Conservation (phyloP, 345 rosid genomes). For the Turritis glabra region DNA sequence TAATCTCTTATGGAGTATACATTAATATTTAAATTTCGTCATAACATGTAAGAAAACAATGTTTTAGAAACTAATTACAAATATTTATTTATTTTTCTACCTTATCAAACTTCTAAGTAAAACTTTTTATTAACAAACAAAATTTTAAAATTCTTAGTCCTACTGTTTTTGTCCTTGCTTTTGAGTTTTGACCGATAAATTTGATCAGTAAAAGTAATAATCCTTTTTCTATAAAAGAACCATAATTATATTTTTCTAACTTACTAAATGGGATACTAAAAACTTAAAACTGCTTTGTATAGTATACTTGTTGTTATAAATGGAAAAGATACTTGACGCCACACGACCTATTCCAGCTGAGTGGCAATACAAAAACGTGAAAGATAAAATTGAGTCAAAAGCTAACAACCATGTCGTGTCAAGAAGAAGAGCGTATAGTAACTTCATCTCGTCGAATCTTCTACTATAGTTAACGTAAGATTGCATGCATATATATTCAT, state of each 20-base stretch:
- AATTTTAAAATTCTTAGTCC: not conserved
- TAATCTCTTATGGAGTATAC: too few relatives aligned
- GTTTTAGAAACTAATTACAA: not conserved
- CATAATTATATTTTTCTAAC: too few relatives aligned
- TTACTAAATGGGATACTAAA: too few relatives aligned
- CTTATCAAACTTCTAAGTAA: too few relatives aligned
- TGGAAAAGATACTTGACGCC: not conserved
- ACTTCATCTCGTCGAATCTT: conserved; percentile 19
- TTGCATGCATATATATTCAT: not conserved
- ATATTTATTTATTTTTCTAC: too few relatives aligned
- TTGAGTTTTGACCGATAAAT: not conserved
- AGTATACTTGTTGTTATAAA: not conserved
- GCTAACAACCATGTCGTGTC: conserved; percentile 26
- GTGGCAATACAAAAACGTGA: not conserved
- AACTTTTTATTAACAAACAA: not conserved
- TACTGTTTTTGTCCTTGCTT: not conserved
- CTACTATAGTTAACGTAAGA: not conserved
- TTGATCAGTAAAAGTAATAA: not conserved
- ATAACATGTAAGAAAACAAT: not conserved
- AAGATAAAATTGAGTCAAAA: conserved; percentile 17
- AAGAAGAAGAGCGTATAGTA: not conserved
- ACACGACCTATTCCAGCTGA: not conserved
- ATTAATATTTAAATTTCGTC: not conserved
- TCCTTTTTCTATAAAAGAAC: too few relatives aligned
- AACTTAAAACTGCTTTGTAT: too few relatives aligned